Conservation (phyloP, 2,329 filamentous ascomycete species). For the Colletotrichum sp. region DNA sequence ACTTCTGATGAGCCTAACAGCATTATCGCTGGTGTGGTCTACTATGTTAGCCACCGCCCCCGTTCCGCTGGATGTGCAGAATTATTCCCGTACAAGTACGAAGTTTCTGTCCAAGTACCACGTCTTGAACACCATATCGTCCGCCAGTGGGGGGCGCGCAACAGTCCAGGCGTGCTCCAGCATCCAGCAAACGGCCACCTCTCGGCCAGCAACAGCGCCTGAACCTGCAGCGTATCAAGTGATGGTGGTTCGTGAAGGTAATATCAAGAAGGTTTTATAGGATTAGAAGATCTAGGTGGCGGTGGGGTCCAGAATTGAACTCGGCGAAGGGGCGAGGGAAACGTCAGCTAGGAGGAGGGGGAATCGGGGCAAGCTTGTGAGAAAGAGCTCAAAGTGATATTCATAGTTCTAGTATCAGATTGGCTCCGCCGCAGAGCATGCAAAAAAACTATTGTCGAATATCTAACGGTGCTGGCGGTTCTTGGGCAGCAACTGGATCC, state of each 20-base stretch:
- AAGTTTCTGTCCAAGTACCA: no score
- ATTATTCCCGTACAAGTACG: not conserved
- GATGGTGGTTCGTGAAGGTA: not conserved
- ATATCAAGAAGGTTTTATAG: not conserved
- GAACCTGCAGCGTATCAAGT: not conserved
- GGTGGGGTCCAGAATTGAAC: no score
- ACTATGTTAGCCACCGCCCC: not conserved
- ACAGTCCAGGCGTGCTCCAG: no score
- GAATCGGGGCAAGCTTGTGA: not conserved
- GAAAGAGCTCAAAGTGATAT: not conserved
- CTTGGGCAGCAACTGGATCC: not conserved
- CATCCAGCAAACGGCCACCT: not conserved
- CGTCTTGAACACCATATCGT: no score
- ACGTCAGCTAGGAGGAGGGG: no score
- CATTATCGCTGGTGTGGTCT: not conserved
- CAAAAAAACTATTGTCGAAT: not conserved
- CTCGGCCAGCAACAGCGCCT: not conserved
- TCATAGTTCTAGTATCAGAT: accelerated
- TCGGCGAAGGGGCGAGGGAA: no score
- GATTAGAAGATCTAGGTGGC: no score
- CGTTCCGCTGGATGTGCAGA: not conserved
- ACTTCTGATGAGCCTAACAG: not conserved
- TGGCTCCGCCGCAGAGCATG: not conserved
- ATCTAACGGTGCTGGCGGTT: not conserved
- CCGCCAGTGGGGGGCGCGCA: no score